phyloP scores from a whole-genome alignment of 2,329 filamentous ascomycete species.

The Dactylellina haptotyla region DNA sequence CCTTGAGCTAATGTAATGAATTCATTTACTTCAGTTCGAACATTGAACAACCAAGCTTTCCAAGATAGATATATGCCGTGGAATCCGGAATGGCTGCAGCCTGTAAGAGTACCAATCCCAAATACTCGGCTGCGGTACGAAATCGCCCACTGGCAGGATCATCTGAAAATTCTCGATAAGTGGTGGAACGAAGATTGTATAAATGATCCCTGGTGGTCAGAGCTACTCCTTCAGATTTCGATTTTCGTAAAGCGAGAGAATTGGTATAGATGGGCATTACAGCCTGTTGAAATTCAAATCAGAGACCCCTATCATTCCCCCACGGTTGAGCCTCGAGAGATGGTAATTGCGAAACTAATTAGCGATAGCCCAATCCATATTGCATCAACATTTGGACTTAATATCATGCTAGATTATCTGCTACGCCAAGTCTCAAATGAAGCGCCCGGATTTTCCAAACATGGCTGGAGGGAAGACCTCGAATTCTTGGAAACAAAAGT shows the following conservation, averaged over 20 bases:
- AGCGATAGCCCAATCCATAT: constrained; percentile 1
- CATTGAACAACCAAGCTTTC: constrained; percentile 10
- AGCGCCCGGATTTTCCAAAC: background rate
- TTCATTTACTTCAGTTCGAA: background rate
- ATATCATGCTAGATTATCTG: constrained; percentile 13
- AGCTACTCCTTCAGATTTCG: constrained; percentile 11
- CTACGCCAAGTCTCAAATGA: background rate
- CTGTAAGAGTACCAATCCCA: background rate
- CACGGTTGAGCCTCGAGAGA: too few relatives aligned
- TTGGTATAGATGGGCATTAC: constrained; percentile 29
- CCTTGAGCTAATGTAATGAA: background rate
- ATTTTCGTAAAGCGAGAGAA: constrained; percentile 11
- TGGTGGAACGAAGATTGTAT: constrained; percentile 11
- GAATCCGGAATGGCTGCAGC: background rate
- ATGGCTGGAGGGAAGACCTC: background rate
- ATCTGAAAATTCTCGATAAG: constrained; percentile 9
- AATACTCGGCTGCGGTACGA: background rate
- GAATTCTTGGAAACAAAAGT: background rate
- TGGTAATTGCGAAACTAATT: background rate
- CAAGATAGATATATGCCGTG: constrained; percentile 25
- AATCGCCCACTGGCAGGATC: constrained; percentile 8
- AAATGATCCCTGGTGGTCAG: constrained; percentile 13
- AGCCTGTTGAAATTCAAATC: too few relatives aligned
- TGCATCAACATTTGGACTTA: background rate
- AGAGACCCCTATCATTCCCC: too few relatives aligned